Conservation (phyloP, 2,329 filamentous ascomycete genomes). For the Arthrobotrys iridis region DNA sequence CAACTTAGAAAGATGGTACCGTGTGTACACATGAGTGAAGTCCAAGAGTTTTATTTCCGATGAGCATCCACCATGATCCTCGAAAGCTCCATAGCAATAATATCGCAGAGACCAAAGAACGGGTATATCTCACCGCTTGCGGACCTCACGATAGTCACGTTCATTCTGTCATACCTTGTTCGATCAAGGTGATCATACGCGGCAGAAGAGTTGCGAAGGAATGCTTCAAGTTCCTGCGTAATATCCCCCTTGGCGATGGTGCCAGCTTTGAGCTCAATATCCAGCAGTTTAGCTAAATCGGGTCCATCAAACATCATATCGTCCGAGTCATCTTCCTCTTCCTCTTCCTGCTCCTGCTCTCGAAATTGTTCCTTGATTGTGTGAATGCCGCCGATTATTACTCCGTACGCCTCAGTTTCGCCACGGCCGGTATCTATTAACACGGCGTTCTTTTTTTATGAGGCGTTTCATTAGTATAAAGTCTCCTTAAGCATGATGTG, state of each 20-base stretch:
- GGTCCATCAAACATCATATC: neutral
- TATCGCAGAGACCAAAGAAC: neutral
- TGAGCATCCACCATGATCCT: conserved; percentile 28
- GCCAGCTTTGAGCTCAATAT: neutral
- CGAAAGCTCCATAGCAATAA: neutral
- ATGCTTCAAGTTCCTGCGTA: neutral
- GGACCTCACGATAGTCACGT: conserved; percentile 1
- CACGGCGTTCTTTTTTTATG: conserved; percentile 17
- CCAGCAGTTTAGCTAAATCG: conserved; percentile 2
- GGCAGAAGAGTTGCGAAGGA: neutral
- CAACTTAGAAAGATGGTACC: no score
- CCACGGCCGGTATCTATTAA: conserved; percentile 22
- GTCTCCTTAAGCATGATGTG: neutral
- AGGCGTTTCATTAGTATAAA: neutral
- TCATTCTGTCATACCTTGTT: conserved; percentile 17
- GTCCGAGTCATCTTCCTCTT: neutral
- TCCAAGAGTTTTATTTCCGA: neutral
- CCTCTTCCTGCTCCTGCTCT: neutral
- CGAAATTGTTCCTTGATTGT: neutral
- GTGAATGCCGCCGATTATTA: conserved; percentile 6
- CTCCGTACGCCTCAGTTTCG: conserved; percentile 24
- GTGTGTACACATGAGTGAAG: no score
- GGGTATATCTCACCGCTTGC: neutral
- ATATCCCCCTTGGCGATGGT: neutral
- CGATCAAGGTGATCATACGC: neutral